A percentile compares a stretch with the other conserved stretches of the same genome.
Evolutionary conservation across 169 alveolate species (phyloP).

Genomic region (Plasmodium chabaudi): DNA sequence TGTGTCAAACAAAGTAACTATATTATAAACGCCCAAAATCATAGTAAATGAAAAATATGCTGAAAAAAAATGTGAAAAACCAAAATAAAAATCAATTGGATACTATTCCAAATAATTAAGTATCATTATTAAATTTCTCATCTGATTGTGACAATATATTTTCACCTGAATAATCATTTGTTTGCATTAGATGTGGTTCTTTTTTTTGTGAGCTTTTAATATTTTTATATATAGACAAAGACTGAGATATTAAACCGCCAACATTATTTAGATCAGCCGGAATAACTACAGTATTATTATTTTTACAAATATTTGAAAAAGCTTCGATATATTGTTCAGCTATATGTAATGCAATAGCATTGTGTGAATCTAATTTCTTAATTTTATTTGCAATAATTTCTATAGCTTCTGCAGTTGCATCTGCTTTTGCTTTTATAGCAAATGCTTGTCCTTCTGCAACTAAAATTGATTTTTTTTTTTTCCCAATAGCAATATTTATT

Average conservation of each 20-base stretch:
- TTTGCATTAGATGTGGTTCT: constrained; percentile 1
- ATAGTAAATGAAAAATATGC: too few relatives aligned
- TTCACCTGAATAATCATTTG: too few relatives aligned
- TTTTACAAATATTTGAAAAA: constrained; percentile 86
- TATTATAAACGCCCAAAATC: too few relatives aligned
- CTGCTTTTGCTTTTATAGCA: constrained; percentile 87
- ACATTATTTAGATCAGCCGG: constrained; percentile 87
- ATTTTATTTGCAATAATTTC: constrained; percentile 82
- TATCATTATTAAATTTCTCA: too few relatives aligned
- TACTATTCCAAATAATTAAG: too few relatives aligned
- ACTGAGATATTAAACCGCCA: constrained; percentile 84
- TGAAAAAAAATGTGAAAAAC: too few relatives aligned
- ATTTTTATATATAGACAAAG: constrained; percentile 81
- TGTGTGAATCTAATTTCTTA: constrained; percentile 81
- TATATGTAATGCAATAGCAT: constrained; percentile 85
- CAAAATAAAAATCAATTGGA: too few relatives aligned
- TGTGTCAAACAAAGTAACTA: too few relatives aligned
- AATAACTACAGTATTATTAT: constrained; percentile 87
- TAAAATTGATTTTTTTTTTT: constrained; percentile 88
- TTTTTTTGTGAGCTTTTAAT: constrained; percentile 24
- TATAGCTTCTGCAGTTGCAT: constrained; percentile 89
- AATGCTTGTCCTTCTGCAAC: constrained; percentile 94
- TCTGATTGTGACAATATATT: too few relatives aligned
- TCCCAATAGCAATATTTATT: constrained; percentile 94
- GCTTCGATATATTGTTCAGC: constrained; percentile 91